A percentile compares a stretch with the other conserved stretches of the same genome.
Evolutionary conservation across 2,329 filamentous ascomycete genomes (phyloP).

Genomic region (Trichoderma asperellum): DNA sequence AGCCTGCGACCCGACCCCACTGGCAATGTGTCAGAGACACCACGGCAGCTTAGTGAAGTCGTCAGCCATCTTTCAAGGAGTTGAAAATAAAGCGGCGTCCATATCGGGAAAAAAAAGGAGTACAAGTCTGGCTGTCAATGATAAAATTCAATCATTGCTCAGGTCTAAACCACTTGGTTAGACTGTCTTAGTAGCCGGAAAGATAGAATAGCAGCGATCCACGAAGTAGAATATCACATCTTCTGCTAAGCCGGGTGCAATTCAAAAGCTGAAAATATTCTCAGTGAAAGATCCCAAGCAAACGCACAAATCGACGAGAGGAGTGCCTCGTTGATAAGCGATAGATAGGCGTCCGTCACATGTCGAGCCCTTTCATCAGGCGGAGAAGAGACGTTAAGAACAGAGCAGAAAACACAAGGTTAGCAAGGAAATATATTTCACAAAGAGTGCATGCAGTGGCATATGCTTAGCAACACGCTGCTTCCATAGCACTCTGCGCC

Average conservation of each 20-base stretch:
- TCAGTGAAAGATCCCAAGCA: not conserved
- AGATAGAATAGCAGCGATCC: not conserved
- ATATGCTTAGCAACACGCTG: conserved; percentile 20
- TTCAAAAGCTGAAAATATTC: not conserved
- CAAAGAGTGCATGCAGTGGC: conserved; percentile 6
- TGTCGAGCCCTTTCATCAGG: conserved; percentile 1
- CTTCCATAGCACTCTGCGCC: not conserved
- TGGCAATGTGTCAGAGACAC: conserved; percentile 10
- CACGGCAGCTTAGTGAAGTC: not conserved
- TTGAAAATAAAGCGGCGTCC: not conserved
- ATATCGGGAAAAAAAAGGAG: not conserved
- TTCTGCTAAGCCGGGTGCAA: not conserved
- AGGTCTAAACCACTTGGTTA: not conserved
- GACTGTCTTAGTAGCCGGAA: not conserved
- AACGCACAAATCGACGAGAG: not conserved
- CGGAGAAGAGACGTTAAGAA: not conserved
- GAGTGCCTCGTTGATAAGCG: not conserved
- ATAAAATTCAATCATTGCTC: not conserved
- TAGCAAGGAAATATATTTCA: conserved; percentile 3
- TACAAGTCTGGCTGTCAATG: not conserved
- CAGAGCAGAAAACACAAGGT: not conserved
- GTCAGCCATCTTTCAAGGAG: not conserved
- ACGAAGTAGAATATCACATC: not conserved
- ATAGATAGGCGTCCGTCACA: not conserved
- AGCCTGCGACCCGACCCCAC: conserved; percentile 16